phyloP scores from a whole-genome alignment of 371 early-diverging fungal genomes.

The Mucor plumbeus region DNA sequence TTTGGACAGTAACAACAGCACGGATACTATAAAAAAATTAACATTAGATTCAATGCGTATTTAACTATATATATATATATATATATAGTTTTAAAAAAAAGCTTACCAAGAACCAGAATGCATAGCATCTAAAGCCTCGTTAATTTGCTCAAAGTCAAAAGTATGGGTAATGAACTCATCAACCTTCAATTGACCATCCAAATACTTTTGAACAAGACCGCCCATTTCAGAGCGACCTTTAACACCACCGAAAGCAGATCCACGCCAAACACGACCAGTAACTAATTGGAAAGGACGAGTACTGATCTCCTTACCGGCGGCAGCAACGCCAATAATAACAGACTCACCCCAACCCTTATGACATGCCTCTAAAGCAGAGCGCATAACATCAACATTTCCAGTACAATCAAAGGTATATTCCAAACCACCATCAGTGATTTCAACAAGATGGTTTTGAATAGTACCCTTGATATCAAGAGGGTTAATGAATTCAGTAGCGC shows the following conservation, averaged over 20 bases:
- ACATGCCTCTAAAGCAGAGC: constrained; percentile 90
- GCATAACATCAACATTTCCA: constrained; percentile 91
- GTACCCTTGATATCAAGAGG: constrained; percentile 78
- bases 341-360: constrained; percentile 95
- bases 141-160: constrained; percentile 82
- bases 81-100: too few relatives aligned
- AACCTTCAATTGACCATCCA: constrained; percentile 83
- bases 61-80: neutral
- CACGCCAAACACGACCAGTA: constrained; percentile 95
- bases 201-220: constrained; percentile 84
- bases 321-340: constrained; percentile 92
- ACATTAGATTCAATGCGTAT: neutral
- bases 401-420: constrained; percentile 97
- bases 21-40: constrained; percentile 56
- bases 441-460: constrained; percentile 86
- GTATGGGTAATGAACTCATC: constrained; percentile 91
- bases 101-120: constrained; percentile 74
- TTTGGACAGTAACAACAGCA: constrained; percentile 56
- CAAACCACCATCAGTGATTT: constrained; percentile 93
- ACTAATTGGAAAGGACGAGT: constrained; percentile 96
- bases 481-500: constrained; percentile 93
- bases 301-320: constrained; percentile 88
- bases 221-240: constrained; percentile 94
- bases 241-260: constrained; percentile 96
- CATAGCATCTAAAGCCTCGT: constrained; percentile 93